Evolutionary conservation across 108 stramenopile species (phyloP).

Genomic region (Fragilaria crotonensis): DNA sequence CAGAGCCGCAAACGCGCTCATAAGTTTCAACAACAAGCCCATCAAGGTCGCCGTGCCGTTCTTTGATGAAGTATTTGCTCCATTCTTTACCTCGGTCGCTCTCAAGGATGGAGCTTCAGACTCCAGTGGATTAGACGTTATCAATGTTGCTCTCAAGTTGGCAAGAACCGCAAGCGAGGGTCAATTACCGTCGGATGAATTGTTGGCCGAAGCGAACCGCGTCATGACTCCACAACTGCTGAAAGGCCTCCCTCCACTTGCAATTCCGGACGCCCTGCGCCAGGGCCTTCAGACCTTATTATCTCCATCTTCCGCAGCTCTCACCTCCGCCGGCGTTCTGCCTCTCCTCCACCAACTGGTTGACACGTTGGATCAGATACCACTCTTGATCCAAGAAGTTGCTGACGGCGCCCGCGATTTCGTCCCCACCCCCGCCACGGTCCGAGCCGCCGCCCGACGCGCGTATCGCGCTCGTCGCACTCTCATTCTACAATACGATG

Average conservation of each 20-base stretch:
- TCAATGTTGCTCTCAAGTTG: constrained; percentile 26
- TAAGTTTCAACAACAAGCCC: constrained; percentile 90
- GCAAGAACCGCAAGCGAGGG: constrained; percentile 33
- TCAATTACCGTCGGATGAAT: constrained; percentile 59
- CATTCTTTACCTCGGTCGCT: constrained; percentile 60
- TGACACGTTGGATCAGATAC: constrained; percentile 84
- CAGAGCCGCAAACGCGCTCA: constrained; percentile 79
- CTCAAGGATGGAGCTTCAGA: constrained; percentile 27
- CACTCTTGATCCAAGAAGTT: constrained; percentile 78
- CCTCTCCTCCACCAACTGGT: constrained; percentile 64
- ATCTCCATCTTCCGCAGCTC: constrained; percentile 34
- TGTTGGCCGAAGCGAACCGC: constrained; percentile 10
- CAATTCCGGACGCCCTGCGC: constrained; percentile 45
- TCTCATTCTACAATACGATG: constrained; percentile 73
- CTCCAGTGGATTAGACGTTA: constrained; percentile 24
- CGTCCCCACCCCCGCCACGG: constrained; percentile 66
- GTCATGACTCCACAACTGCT: background rate
- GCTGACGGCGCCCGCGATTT: constrained; percentile 83
- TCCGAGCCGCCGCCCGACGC: constrained; percentile 59
- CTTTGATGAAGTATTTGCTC: constrained; percentile 84
- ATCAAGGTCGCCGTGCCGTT: constrained; percentile 77
- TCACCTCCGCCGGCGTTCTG: constrained; percentile 45
- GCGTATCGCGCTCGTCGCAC: constrained; percentile 87
- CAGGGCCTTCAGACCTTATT: constrained; percentile 33
- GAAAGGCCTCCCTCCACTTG: constrained; percentile 2